phyloP scores from a whole-genome alignment of 2,329 filamentous ascomycete species.

The Rutstroemia sp. region DNA sequence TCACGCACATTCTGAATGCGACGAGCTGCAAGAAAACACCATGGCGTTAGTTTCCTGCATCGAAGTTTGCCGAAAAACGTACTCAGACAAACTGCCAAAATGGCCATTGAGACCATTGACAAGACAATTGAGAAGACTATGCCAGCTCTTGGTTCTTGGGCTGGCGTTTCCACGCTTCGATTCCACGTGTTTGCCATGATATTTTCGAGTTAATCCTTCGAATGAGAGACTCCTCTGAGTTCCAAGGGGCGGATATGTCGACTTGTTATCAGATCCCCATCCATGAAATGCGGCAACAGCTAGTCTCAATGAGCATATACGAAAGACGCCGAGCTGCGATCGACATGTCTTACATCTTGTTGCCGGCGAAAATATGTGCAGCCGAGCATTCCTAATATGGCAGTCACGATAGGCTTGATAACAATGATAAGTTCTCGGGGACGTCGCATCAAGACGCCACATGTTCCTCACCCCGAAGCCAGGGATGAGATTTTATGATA shows the following conservation, averaged over 20 bases:
- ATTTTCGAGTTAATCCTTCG: not conserved
- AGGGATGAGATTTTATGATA: too few relatives aligned
- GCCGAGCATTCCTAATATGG: too few relatives aligned
- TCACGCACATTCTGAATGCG: constrained; percentile 21
- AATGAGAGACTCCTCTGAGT: too few relatives aligned
- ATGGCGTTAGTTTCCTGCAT: not conserved
- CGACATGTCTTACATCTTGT: too few relatives aligned
- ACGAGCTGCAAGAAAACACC: constrained; percentile 13
- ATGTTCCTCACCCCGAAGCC: too few relatives aligned
- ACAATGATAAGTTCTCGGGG: too few relatives aligned
- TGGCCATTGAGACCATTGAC: constrained; percentile 17
- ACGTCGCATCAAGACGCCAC: too few relatives aligned
- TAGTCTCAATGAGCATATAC: not conserved
- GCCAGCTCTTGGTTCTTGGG: constrained; percentile 15
- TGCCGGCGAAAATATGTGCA: too few relatives aligned
- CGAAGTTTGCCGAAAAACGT: not conserved
- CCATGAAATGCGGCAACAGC: not conserved
- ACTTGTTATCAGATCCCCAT: not conserved
- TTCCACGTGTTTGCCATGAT: not conserved
- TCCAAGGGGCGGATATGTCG: not conserved
- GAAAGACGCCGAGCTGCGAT: not conserved
- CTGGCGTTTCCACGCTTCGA: not conserved
- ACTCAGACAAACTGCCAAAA: constrained; percentile 23
- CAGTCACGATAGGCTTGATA: too few relatives aligned
- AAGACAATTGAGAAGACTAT: constrained; percentile 16